Base-by-base conservation (phyloP, 2,329 filamentous ascomycete genomes). In the Xylaria sp. region DNA sequence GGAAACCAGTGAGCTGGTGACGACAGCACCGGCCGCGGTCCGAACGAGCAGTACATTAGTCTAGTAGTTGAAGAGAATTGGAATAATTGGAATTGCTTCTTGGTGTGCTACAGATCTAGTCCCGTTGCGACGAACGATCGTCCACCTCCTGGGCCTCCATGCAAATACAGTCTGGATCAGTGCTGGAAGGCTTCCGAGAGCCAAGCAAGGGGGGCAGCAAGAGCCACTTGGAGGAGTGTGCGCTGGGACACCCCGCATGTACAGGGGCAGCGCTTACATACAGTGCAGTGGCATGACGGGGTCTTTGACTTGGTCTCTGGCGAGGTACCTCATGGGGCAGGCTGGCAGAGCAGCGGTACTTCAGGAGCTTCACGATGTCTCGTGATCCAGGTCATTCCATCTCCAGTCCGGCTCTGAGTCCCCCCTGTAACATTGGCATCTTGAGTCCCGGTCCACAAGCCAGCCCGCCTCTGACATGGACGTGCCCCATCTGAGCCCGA, bases 181-280 rank as follows among this genome's bases (percentile, higher is more conserved):
- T 37, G 44, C 55, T n/a, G 47, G 40, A 47, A 52, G 47, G 47
- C 46, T 29, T 44, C 29, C 21, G 7, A 29, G 33, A 41, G 43
- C 23, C 49, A 27, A n/a, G 17, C 41, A 46, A 31, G n/a, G 38
- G 33, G 33, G 29, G n/a, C 41, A 47, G 17, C 25, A 27, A 43
- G 31, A 51, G 43, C 44, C 29, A 43, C 35, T 43, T 15, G 33
- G 48, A 51, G 53, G 38, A 47, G 38, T 46, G 60, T 62, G 54
- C 31, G 49, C 55, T 63, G 51, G 51, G 52, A 59, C 55, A 54
- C 60, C 60, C 60, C 60, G 55, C 60, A 63, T 62, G 40, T 31
- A 58, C 58, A 58, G 27, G 47, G 54, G 60, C 48, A 62, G 60
- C 60, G 60, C 60, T 62, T 62, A 62, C 54, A 58, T 46, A 46